Evolutionary conservation across 805 yeast genomes (phyloP).

Genomic region (Wickerhamiella galacta): DNA sequence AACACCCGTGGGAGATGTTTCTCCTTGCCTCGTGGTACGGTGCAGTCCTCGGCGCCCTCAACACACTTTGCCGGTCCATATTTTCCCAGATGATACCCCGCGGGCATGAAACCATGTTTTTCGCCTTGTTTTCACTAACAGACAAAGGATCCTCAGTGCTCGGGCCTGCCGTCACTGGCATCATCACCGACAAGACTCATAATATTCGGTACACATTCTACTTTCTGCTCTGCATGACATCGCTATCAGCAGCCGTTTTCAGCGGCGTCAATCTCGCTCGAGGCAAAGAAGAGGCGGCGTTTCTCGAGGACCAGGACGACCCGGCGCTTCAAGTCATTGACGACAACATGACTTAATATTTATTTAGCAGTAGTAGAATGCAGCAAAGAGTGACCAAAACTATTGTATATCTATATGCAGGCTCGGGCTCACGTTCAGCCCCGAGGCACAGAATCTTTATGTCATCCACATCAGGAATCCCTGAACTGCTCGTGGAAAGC

Average conservation of each 20-base stretch:
- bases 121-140: slow-evolving; percentile 59
- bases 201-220: slow-evolving; percentile 59
- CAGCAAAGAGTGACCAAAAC: neutral
- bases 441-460: slow-evolving; percentile 2
- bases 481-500: slow-evolving; percentile 18
- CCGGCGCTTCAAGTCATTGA: too few species aligned
- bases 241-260: slow-evolving; percentile 43
- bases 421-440: neutral
- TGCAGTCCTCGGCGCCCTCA: slow-evolving; percentile 52
- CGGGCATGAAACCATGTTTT: slow-evolving; percentile 61
- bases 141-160: slow-evolving; percentile 65
- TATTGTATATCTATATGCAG: neutral
- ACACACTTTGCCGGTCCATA: slow-evolving; percentile 51
- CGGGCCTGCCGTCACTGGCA: slow-evolving; percentile 59
- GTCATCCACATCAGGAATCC: slow-evolving; percentile 13
- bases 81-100: slow-evolving; percentile 53
- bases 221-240: slow-evolving; percentile 36
- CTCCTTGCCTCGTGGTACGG: slow-evolving; percentile 62
- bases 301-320: too few species aligned
- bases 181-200: slow-evolving; percentile 56
- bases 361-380: neutral
- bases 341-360: neutral
- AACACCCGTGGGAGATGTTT: slow-evolving; percentile 51
- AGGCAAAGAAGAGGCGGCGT: slow-evolving; percentile 44
- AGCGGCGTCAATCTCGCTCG: slow-evolving; percentile 38